Conservation (phyloP, 202 grass and related monocot species). For the Elaeis oleifera region DNA sequence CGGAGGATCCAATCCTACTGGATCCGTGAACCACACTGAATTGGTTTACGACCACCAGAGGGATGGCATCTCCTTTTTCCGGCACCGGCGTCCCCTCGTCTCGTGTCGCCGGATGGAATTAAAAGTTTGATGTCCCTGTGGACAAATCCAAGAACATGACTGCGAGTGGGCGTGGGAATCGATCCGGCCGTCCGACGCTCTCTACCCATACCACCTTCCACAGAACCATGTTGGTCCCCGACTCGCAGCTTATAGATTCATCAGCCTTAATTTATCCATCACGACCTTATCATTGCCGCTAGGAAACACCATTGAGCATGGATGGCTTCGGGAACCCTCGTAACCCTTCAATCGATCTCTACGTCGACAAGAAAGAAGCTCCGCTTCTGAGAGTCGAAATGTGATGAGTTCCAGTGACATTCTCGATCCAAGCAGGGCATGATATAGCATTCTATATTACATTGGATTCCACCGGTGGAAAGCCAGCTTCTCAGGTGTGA, state of each 20-base stretch:
- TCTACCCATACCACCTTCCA: constrained; percentile 78
- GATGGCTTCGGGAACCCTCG: constrained; percentile 55
- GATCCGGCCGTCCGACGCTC: constrained; percentile 56
- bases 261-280: constrained; percentile 51
- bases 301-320: constrained; percentile 46
- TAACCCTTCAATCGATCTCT: constrained; percentile 60
- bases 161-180: constrained; percentile 63
- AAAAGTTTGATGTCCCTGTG: constrained; percentile 53
- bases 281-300: constrained; percentile 59
- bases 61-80: constrained; percentile 77
- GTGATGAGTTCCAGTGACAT: constrained; percentile 76
- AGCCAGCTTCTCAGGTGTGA: constrained; percentile 54
- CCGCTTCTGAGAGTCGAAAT: constrained; percentile 85
- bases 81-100: constrained; percentile 43
- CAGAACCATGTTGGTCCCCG: constrained; percentile 35
- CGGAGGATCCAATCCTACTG: constrained; percentile 26
- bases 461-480: constrained; percentile 59
- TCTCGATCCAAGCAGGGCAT: constrained; percentile 79
- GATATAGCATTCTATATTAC: constrained; percentile 78
- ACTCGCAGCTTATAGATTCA: constrained; percentile 39
- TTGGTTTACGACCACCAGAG: constrained; percentile 63
- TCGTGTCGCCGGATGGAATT: constrained; percentile 37
- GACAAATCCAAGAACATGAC: constrained; percentile 50
- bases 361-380: constrained; percentile 96
- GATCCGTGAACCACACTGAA: constrained; percentile 48